Base-by-base conservation (phyloP, 1,139 yeast species). In the Kodamaea plutei region DNA sequence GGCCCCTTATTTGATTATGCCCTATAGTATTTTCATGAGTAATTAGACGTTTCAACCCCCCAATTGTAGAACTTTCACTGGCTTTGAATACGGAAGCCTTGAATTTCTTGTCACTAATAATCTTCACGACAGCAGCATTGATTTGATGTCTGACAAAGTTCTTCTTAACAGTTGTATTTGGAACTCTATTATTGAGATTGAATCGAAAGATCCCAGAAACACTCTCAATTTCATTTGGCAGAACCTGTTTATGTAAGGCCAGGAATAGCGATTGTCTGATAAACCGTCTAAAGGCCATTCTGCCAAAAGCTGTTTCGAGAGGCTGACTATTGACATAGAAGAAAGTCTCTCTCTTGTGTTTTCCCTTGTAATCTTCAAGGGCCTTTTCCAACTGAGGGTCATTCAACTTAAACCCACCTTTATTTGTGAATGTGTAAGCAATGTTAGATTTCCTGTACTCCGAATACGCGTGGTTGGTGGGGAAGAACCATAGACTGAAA, bases 401-500 rank as follows among this genome's bases (percentile, higher is more conserved):
- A 34, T 67, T 67, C 25, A 64, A 43, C 15, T 46, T 47, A 31
- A 34, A 52, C 3, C 64, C 54, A 5, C 60, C 56, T 15, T 36
- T 38, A 35, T 61, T 59, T 23, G 61, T 54, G 39, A 60, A 58
- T 5, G 58, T 56, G 32, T 61, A 57, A 8, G 73, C 64, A 20
- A 67, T 45, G 33, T 58, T 64, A 3, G 73, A 64, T 37, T 66
- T 67, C 24, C 73, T 47, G 23, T 49, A 52, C 23, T 30, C 20
- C 3, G 59, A 44, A 3, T 64, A 23, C 19, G 44, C 43, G 39
- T 64, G 71, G 10, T 28, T 25, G 2, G 33, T 35, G 23, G 55
- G 48, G 19, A 56, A 50, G 38, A 56, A 65, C 27, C 46, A 50
- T 11, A 64, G 34, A 9, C 38, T 35, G 35, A 66, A 47, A 37